Conservation (phyloP, 2,329 filamentous ascomycete species). For the Penicillium crustosum region DNA sequence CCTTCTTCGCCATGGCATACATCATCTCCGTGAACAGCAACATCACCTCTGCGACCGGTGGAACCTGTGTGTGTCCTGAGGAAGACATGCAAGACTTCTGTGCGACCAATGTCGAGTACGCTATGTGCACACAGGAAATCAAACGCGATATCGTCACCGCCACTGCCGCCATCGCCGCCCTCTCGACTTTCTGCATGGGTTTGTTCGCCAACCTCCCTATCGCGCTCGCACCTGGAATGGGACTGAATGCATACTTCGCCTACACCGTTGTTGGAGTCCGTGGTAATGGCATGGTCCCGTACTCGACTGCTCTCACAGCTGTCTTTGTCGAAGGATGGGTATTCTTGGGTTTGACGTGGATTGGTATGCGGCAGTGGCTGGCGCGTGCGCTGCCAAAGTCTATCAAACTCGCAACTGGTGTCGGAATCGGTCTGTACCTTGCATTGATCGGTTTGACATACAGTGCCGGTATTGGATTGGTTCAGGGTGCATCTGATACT, state of each 20-base stretch:
- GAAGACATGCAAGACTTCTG: slow-evolving; percentile 47
- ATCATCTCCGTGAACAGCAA: slow-evolving; percentile 68
- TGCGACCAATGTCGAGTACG: slow-evolving; percentile 48
- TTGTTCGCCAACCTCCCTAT: slow-evolving; percentile 78
- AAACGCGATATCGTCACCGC: slow-evolving; percentile 80
- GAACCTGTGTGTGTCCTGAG: slow-evolving; percentile 71
- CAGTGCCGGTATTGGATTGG: slow-evolving; percentile 75
- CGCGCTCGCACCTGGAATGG: slow-evolving; percentile 72
- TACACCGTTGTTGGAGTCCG: slow-evolving; percentile 78
- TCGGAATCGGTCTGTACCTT: slow-evolving; percentile 81
- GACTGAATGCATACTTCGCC: slow-evolving; percentile 83
- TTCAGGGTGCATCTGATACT: slow-evolving; percentile 66
- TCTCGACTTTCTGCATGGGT: slow-evolving; percentile 82
- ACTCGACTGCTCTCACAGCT: slow-evolving; percentile 73
- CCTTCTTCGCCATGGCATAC: slow-evolving; percentile 79
- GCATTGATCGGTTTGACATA: slow-evolving; percentile 67
- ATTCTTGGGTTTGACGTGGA: slow-evolving; percentile 74
- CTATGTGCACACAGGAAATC: slow-evolving; percentile 53
- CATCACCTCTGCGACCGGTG: slow-evolving; percentile 70
- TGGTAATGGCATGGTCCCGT: slow-evolving; percentile 71
- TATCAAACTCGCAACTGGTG: slow-evolving; percentile 83
- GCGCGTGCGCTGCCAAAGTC: slow-evolving; percentile 78
- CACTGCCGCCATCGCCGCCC: slow-evolving; percentile 76
- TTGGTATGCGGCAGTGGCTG: slow-evolving; percentile 85
- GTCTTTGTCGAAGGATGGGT: slow-evolving; percentile 88